Conservation (phyloP, 345 rosid species). For the Isatis tinctoria region DNA sequence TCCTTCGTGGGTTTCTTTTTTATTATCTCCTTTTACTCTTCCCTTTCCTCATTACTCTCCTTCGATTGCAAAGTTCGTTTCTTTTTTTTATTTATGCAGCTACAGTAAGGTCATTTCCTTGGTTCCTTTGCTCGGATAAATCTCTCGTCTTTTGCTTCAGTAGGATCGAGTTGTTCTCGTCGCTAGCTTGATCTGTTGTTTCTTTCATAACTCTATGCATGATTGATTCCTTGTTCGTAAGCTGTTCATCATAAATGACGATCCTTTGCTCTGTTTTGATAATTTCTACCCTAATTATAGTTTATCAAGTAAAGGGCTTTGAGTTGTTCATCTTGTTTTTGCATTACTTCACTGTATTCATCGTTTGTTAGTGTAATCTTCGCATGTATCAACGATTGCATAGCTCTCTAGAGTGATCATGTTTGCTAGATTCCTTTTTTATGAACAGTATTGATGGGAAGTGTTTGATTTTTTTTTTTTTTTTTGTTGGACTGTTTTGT, state of each 20-base stretch:
- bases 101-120: conserved; percentile 10
- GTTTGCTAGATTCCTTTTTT: neutral
- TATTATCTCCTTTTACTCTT: neutral
- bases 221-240: conserved; percentile 14
- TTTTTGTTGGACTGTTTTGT: neutral
- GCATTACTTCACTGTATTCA: neutral
- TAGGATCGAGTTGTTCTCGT: neutral
- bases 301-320: neutral
- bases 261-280: conserved; percentile 1
- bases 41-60: neutral
- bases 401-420: neutral
- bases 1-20: neutral
- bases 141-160: neutral
- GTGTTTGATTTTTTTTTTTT: neutral
- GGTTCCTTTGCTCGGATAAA: neutral
- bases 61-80: neutral
- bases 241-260: neutral
- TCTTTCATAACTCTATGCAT: conserved; percentile 12
- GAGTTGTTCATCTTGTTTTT: neutral
- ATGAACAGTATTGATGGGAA: neutral
- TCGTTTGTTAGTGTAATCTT: neutral
- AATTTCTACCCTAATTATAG: neutral
- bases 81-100: conserved; percentile 5
- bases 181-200: conserved; percentile 2
- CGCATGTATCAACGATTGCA: neutral